Base-by-base conservation (phyloP, 2,329 filamentous ascomycete species). In the Diplodia mutila region DNA sequence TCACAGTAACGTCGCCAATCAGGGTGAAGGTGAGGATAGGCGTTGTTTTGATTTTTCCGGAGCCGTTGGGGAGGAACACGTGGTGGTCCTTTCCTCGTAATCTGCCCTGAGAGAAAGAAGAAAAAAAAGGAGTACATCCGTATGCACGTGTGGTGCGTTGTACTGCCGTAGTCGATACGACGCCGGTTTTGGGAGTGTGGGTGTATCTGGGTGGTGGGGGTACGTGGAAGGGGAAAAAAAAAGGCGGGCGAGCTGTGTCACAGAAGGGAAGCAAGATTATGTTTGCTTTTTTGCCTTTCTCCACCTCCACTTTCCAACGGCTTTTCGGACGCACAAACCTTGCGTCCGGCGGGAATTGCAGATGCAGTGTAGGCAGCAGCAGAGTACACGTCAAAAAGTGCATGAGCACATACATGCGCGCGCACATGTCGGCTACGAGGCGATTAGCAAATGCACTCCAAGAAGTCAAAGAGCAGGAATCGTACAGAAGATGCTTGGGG, bases 271-370 rank as follows among this genome's bases (percentile, higher is more conserved):
- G 42, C 42, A 46, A 46, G 42, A 46, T 46, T 21, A 46, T 46
- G 42, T 32, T 54, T 54, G 25, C 27, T 57, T 32, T 25, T 61
- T 27, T 32, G 11, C 12, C 29, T 21, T 42, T 32, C 37, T 25
- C 21, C 49, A 21, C n/a, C 42, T 46, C 49, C 49, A 52, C 49
- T 52, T 42, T 32, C n/a, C 42, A 46, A 46, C 42, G 39, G 39
- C 14, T 42, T n/a, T 27, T 37, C 49, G 39, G 57, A 61, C 21
- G 57, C 57, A 61, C 16, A 16, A n/a, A 12, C 23, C 57, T 18
- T 61, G 57, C 57, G 27, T 61, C 57, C 57, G 57, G 39, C 18
- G 29, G 57, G 57, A 49, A 21, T 61, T 46, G 57, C 55, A 59
- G n/a, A 46, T 46, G 42, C 42, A 21, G 42, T 46, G 49, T 52